Conservation (phyloP, 495 filamentous ascomycete species). For the Podospora conica region DNA sequence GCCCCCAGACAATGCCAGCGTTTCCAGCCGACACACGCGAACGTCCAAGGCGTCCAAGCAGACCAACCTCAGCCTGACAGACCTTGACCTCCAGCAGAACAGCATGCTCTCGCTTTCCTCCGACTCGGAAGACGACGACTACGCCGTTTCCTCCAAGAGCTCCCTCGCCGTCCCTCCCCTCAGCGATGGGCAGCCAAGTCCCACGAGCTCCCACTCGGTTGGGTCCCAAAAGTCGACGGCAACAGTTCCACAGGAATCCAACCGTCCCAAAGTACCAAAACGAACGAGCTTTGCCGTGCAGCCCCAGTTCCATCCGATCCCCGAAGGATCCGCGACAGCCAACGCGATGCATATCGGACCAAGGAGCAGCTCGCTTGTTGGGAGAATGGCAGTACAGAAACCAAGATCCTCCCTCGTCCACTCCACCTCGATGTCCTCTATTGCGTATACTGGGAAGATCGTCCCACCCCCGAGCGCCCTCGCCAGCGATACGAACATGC, state of each 20-base stretch:
- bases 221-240: constrained; percentile 17
- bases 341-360: constrained; percentile 11
- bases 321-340: constrained; percentile 5
- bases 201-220: constrained; percentile 25
- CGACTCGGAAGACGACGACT: constrained; percentile 42
- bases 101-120: constrained; percentile 44
- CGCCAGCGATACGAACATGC: constrained; percentile 10
- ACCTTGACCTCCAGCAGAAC: constrained; percentile 41
- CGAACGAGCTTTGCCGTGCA: constrained; percentile 20
- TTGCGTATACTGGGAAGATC: constrained; percentile 13
- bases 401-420: constrained; percentile 1
- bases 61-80: constrained; percentile 34
- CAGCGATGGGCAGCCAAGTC: constrained; percentile 27
- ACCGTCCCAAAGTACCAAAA: constrained; percentile 18
- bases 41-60: constrained; percentile 45
- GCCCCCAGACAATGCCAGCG: constrained; percentile 35
- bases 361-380: constrained; percentile 18
- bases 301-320: constrained; percentile 20
- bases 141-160: constrained; percentile 22
- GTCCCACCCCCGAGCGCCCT: background rate
- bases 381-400: constrained; percentile 9
- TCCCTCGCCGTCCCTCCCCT: constrained; percentile 20
- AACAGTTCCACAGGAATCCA: constrained; percentile 10
- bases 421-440: constrained; percentile 16
- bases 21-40: constrained; percentile 46